These are phyloP conservation scores for Lipomyces kockii DNA, from an alignment of 805 yeast species.

Conservation along the genomic window DNA sequence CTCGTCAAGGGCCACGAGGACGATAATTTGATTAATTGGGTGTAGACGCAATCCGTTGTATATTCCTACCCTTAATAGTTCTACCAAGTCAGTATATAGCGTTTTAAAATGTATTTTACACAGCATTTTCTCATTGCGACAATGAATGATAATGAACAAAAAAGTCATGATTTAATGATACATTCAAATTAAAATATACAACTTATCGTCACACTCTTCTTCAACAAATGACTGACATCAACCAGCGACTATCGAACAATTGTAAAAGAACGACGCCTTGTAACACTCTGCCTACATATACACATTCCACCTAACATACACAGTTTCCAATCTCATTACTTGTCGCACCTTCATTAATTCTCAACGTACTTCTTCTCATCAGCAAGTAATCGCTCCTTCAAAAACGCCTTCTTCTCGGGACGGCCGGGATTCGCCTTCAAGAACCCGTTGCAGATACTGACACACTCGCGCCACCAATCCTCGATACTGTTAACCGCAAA, in stretches of 20 bases:
- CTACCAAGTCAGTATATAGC: background rate
- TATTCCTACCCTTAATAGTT: background rate
- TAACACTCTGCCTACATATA: background rate
- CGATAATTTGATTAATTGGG: slow-evolving; percentile 55
- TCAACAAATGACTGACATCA: background rate
- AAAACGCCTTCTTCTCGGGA: slow-evolving; percentile 26
- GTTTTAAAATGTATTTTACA: background rate
- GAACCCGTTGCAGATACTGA: slow-evolving; percentile 30
- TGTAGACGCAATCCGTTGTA: slow-evolving; percentile 20
- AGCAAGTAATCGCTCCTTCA: slow-evolving; percentile 27
- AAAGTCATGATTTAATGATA: background rate
- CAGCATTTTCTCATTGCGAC: background rate
- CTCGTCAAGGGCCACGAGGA: slow-evolving; percentile 49
- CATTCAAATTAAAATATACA: background rate
- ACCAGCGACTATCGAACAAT: background rate
- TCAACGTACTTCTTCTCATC: slow-evolving; percentile 31
- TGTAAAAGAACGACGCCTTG: background rate
- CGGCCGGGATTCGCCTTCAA: slow-evolving; percentile 19
- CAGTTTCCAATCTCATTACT: background rate
- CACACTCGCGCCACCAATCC: slow-evolving; percentile 36
- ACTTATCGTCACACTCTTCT: background rate
- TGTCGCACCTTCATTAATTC: background rate
- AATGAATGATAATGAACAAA: background rate
- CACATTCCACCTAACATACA: background rate
- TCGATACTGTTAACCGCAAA: slow-evolving; percentile 19